Evolutionary conservation across 176 grass and related monocot species (phyloP).

Genomic region (Bolboschoenus planiculmis): DNA sequence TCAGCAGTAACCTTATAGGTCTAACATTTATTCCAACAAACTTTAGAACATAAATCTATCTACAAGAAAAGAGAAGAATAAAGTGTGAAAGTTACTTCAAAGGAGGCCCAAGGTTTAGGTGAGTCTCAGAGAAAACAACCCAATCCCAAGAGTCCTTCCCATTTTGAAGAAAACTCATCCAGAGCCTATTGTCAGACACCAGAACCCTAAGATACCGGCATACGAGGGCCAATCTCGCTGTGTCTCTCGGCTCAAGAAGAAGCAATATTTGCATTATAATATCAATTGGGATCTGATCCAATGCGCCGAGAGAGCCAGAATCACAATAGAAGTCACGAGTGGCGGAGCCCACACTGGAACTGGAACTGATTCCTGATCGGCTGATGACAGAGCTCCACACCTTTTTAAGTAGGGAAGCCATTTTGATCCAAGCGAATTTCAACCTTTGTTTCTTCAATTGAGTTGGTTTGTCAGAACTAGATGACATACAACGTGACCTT

Average conservation of each 20-base stretch:
- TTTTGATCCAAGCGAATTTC: background rate
- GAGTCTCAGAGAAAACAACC: constrained; percentile 79
- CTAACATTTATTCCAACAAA: background rate
- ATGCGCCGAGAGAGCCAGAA: constrained; percentile 39
- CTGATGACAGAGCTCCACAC: constrained; percentile 58
- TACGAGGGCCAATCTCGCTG: constrained; percentile 37
- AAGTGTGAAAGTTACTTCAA: constrained; percentile 27
- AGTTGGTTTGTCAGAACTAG: constrained; percentile 1
- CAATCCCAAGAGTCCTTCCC: constrained; percentile 70
- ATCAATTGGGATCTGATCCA: constrained; percentile 66
- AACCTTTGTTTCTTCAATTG: background rate
- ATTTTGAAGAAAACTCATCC: constrained; percentile 62
- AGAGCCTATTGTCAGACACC: constrained; percentile 67
- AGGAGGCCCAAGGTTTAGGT: constrained; percentile 32
- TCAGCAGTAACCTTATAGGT: background rate
- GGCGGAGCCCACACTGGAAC: constrained; percentile 9
- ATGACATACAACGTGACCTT: background rate
- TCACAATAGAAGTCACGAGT: background rate
- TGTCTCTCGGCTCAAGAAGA: constrained; percentile 53
- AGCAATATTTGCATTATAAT: constrained; percentile 69
- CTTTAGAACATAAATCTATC: background rate
- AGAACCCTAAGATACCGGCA: constrained; percentile 59
- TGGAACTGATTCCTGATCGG: constrained; percentile 15
- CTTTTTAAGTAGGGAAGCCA: constrained; percentile 63
- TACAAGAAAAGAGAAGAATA: background rate